Percentiles rank a stretch among this genome's conserved stretches.
Evolutionary conservation across 2,329 filamentous ascomycete species (phyloP).

Genomic region (Geoglossum cookeanum): DNA sequence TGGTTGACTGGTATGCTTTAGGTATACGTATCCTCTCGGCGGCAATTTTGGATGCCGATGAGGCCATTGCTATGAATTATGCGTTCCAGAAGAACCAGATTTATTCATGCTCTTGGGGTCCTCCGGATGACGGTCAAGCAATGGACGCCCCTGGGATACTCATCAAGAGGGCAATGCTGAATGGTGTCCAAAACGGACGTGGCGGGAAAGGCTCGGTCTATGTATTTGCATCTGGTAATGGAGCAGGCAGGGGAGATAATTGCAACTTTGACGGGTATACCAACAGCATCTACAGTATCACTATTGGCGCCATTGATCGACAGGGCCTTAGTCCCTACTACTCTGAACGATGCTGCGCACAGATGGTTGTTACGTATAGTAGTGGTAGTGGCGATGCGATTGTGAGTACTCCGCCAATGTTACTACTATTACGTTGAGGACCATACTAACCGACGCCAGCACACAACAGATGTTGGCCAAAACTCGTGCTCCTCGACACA

Average conservation of each 20-base stretch:
- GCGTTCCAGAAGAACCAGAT: constrained; percentile 83
- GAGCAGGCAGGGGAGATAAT: constrained; percentile 71
- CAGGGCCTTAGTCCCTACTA: constrained; percentile 85
- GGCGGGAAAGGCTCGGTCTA: constrained; percentile 73
- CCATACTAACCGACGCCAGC: constrained; percentile 23
- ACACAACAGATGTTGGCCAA: constrained; percentile 83
- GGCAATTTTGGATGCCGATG: constrained; percentile 77
- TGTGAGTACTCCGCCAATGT: constrained; percentile 22
- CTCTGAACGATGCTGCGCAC: constrained; percentile 87
- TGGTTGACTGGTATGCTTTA: neutral
- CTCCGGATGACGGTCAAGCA: constrained; percentile 75
- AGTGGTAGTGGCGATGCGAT: constrained; percentile 79
- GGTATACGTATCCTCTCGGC: constrained; percentile 81
- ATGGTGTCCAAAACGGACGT: constrained; percentile 76
- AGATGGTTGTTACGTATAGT: constrained; percentile 90
- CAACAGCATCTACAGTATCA: constrained; percentile 98
- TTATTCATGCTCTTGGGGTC: constrained; percentile 97
- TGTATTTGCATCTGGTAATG: constrained; percentile 93
- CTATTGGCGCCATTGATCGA: constrained; percentile 79
- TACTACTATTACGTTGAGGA: neutral
- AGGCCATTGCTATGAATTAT: constrained; percentile 84
- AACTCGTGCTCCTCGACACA: constrained; percentile 66
- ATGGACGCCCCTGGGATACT: constrained; percentile 89
- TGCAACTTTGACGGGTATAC: constrained; percentile 99
- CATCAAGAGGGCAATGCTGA: constrained; percentile 78